Base-by-base conservation (phyloP, 2,329 filamentous ascomycete genomes). In the Sphaerulina vaccinii region DNA sequence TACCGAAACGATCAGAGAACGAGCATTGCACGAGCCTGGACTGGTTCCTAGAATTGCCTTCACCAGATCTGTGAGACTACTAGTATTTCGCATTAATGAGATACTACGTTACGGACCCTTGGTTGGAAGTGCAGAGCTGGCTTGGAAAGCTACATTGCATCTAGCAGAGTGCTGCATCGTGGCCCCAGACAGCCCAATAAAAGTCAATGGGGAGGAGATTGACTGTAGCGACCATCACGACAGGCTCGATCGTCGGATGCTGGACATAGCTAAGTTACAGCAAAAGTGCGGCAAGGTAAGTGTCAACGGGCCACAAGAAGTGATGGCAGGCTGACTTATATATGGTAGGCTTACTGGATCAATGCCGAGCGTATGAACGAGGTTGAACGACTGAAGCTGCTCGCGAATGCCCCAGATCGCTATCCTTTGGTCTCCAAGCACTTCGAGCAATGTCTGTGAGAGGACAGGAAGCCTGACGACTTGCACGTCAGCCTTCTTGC, bases 1-100 rank as follows among this genome's bases (percentile, higher is more conserved):
- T 29, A 46, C 37, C 9, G 43, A 35, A 21, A 15, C 18, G 19
- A 21, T 46, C 16, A 46, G 24, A 37, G 43, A 19, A 36, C 16
- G 37, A 22, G 43, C 43, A 37, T 35, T 16, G 19, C 18, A 35
- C 21, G 16, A 32, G 11, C 43, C 43, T 24, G 32, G 24, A 15
- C 19, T 22, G 9, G 32, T 46, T 9, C 27, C 27, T 23, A 37
- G 43, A 37, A 46, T 19, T 13, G 43, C 43, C 21, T 33, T 46
- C 16, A 16, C 43, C 13, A 5, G 11, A 6, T 37, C 29, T 37
- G 24, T 22, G 4, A 13, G 23, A 44, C 29, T n/a, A n/a, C 13
- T n/a, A 46, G 43, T 32, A n/a, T 46, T 36, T 22, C 43, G 37
- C 16, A 32, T 46, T 18, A 46, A 46, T 24, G 43, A 46, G 19